phyloP scores from a whole-genome alignment of 495 filamentous ascomycete species.

The Penicillium ochrochloron region DNA sequence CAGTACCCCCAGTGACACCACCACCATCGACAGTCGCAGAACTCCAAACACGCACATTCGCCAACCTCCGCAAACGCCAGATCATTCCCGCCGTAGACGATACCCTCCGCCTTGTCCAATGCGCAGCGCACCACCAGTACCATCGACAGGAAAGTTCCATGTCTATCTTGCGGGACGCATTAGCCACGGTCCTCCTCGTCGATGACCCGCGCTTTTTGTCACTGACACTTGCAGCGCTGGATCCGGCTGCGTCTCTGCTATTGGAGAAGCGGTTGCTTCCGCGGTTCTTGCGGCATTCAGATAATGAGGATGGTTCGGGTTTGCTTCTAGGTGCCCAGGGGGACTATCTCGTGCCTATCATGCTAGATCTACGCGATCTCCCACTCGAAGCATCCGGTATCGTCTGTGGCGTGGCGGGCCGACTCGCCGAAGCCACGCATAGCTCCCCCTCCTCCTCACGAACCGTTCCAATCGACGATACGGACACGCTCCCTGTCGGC shows the following conservation, averaged over 20 bases:
- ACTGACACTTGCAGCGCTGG: slow-evolving; percentile 80
- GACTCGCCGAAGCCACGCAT: slow-evolving; percentile 63
- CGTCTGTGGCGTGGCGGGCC: slow-evolving; percentile 87
- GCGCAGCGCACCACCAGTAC: slow-evolving; percentile 69
- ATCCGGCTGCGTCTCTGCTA: slow-evolving; percentile 78
- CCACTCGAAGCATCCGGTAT: slow-evolving; percentile 92
- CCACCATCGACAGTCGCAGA: slow-evolving; percentile 77
- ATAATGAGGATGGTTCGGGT: slow-evolving; percentile 43
- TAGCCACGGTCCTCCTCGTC: slow-evolving; percentile 58
- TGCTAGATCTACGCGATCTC: slow-evolving; percentile 78
- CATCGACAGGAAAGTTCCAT: slow-evolving; percentile 51
- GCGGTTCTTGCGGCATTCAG: slow-evolving; percentile 51
- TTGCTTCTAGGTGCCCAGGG: slow-evolving; percentile 79
- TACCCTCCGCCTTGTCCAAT: slow-evolving; percentile 76
- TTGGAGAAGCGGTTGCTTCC: slow-evolving; percentile 75
- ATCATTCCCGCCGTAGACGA: slow-evolving; percentile 74
- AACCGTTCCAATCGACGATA: slow-evolving; percentile 1
- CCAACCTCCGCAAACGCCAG: slow-evolving; percentile 69
- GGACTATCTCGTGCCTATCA: slow-evolving; percentile 84
- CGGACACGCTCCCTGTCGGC: background rate
- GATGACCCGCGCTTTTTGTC: slow-evolving; percentile 80
- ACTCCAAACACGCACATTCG: slow-evolving; percentile 82
- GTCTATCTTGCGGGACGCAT: slow-evolving; percentile 49
- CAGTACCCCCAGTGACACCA: slow-evolving; percentile 64
- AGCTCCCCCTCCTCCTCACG: slow-evolving; percentile 10